Base-by-base conservation (phyloP, 345 rosid species). In the Brassica cretica region DNA sequence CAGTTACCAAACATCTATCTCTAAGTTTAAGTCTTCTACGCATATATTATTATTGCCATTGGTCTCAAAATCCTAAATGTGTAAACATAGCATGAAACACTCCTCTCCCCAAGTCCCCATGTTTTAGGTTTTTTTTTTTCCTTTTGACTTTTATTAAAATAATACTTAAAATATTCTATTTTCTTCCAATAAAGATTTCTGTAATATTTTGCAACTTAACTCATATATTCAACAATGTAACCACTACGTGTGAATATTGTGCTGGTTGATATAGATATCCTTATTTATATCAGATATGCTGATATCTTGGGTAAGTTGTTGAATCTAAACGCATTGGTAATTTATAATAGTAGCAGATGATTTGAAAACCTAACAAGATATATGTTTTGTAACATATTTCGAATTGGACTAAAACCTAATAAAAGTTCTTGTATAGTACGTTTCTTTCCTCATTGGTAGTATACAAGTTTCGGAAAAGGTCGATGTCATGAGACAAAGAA, bases 61-160 rank as follows among this genome's bases (percentile, higher is more conserved):
- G 65, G 80, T 77, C 89, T 86, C 64, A 84, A 86, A 85, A 89
- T 85, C 85, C 79, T 82, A 80, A 86, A 80, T 75, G 51, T 80
- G 75, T 73, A 64, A 71, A 80, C 74, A 68, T 68, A 49, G 16
- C 70, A 61, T 73, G 65, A 73, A 68, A 61, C 69, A n/a, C 75
- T 61, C 82, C 33, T 65, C 14, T 73, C 66, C 24, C 24, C 24
- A 21, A 21, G 24, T 76, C 51, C 29, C 75, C 35, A 49, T 75
- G 9, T 68, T 68, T 80, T 69, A 5, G 67, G 56, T 21, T 21
- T 75, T 10, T 41, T 39, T 37, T 41, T 41, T 65, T 71, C 80
- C 51, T 82, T 84, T 84, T 53, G 66, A 74, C 73, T 27, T 72
- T 30, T 71, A 61, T 56, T 75, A 11, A 71, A 76, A 33, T 32